phyloP scores from a whole-genome alignment of 164 flowering plant species.

The Berberis vulgaris region DNA sequence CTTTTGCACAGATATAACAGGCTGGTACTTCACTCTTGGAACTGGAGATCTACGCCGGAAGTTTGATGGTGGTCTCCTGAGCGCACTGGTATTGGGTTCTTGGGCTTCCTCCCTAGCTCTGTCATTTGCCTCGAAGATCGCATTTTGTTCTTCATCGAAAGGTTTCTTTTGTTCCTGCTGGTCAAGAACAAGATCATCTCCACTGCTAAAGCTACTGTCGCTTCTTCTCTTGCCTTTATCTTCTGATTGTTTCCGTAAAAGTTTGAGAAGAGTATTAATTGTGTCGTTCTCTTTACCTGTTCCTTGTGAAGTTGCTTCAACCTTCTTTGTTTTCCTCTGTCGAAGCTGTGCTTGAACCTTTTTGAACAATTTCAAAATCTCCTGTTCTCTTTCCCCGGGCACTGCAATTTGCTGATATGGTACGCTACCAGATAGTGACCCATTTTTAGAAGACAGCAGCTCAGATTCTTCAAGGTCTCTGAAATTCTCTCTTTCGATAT shows the following conservation, averaged over 20 bases:
- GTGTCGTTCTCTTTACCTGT: conserved; percentile 59
- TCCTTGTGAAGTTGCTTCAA: conserved; percentile 43
- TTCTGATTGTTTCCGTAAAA: conserved; percentile 65
- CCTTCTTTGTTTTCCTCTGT: conserved; percentile 72
- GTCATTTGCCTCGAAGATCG: conserved; percentile 26
- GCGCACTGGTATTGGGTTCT: conserved; percentile 23
- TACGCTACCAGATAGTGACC: conserved; percentile 48
- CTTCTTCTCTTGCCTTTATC: conserved; percentile 50
- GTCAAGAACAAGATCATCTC: conserved; percentile 25
- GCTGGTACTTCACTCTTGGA: conserved; percentile 48
- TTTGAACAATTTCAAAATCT: conserved; percentile 77
- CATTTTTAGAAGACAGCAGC: conserved; percentile 50
- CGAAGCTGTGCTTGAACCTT: conserved; percentile 89
- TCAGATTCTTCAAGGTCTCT: conserved; percentile 57
- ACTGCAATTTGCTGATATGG: conserved; percentile 53
- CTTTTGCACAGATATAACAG: conserved; percentile 29
- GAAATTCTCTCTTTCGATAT: conserved; percentile 42
- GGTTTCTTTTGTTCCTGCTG: conserved; percentile 26
- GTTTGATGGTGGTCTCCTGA: conserved; percentile 53
- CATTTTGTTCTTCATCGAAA: conserved; percentile 28
- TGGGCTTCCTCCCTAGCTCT: conserved; percentile 23
- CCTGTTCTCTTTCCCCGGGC: conserved; percentile 79
- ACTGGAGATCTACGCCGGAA: conserved; percentile 74
- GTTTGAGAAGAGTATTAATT: conserved; percentile 81
- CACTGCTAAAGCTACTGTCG: conserved; percentile 3